phyloP scores from a whole-genome alignment of 495 filamentous ascomycete genomes.

The Talaromyces stipitatus region DNA sequence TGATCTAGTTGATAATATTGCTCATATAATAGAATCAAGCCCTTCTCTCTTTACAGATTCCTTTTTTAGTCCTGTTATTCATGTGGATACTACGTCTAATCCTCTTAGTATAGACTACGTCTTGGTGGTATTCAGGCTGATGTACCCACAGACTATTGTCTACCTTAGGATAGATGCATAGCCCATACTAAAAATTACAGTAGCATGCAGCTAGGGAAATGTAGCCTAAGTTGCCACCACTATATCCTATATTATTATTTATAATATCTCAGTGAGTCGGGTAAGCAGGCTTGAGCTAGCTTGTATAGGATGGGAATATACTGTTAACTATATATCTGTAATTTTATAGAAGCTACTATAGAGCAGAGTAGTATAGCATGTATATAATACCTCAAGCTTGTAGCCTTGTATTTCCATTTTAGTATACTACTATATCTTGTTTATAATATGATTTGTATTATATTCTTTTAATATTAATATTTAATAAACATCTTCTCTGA shows the following conservation, averaged over 20 bases:
- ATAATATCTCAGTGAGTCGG: background rate
- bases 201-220: background rate
- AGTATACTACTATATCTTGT: background rate
- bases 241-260: background rate
- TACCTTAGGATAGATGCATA: no score
- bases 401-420: background rate
- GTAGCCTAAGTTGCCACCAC: background rate
- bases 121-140: background rate
- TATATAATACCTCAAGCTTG: background rate
- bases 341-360: background rate
- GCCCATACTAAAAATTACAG: no score
- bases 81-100: background rate
- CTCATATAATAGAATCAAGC: background rate
- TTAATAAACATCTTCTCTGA: background rate
- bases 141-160: no score
- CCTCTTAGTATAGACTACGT: background rate
- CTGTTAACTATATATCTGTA: background rate
- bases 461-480: background rate
- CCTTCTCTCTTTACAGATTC: background rate
- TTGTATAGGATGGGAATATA: background rate
- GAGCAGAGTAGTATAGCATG: no score
- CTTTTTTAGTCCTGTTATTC: background rate
- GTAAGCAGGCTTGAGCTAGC: background rate
- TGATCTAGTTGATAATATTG: background rate
- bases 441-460: background rate